A percentile compares a stretch with the other conserved stretches of the same genome.
Evolutionary conservation across 2,329 filamentous ascomycete species (phyloP).

Genomic region (Colletotrichum brevisporum): DNA sequence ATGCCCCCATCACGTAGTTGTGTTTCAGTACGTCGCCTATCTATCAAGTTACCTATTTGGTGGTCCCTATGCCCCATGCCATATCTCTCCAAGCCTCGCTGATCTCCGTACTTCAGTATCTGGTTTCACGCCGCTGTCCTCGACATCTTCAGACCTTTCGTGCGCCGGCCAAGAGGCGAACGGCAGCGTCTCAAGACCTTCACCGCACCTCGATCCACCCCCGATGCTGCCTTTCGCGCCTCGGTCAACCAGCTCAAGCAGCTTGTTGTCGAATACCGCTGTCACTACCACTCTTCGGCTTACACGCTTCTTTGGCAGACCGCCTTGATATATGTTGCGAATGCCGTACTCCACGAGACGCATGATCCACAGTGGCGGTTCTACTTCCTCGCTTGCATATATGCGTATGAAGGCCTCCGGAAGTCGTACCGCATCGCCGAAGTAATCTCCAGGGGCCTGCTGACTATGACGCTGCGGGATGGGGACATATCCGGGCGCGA

Average conservation of each 20-base stretch:
- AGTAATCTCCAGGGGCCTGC: conserved; percentile 50
- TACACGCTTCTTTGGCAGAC: conserved; percentile 58
- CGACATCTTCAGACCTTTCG: conserved; percentile 52
- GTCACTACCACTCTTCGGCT: conserved; percentile 49
- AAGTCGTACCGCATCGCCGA: conserved; percentile 54
- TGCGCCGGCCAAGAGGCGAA: conserved; percentile 16
- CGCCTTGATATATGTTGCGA: conserved; percentile 55
- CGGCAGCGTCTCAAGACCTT: conserved; percentile 49
- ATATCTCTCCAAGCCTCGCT: neutral
- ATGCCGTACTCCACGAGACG: conserved; percentile 51
- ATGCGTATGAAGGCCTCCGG: conserved; percentile 54
- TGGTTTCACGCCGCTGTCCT: conserved; percentile 57
- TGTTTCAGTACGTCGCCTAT: conserved; percentile 52
- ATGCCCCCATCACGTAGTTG: conserved; percentile 51
- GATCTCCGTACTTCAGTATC: conserved; percentile 47
- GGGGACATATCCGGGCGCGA: conserved; percentile 48
- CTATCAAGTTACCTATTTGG: too few relatives aligned
- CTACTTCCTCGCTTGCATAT: conserved; percentile 56
- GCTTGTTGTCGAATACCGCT: conserved; percentile 53
- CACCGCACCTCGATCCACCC: conserved; percentile 45
- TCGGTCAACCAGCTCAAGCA: conserved; percentile 56
- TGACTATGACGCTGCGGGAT: conserved; percentile 53
- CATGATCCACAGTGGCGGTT: conserved; percentile 50
- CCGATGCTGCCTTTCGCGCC: conserved; percentile 50
- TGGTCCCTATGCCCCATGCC: too few relatives aligned